Base-by-base conservation (phyloP, 768 basidiomycete genomes). In the Coprinopsis cinerea region DNA sequence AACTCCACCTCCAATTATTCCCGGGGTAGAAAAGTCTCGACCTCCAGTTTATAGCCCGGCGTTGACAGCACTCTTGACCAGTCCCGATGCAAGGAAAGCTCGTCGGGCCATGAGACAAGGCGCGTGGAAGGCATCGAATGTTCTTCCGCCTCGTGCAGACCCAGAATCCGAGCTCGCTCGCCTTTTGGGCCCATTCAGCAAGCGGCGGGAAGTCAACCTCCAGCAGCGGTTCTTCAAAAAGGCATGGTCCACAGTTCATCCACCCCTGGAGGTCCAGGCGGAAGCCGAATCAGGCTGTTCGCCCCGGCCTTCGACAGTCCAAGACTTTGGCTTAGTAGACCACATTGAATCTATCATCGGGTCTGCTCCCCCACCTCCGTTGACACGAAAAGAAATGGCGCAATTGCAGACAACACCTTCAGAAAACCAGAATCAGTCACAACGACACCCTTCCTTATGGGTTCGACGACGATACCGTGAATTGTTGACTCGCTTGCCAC, bases 141-240 rank as follows among this genome's bases (percentile, higher is more conserved):
- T 61, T 3, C 65, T 89, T 20, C 82, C 84, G 1, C 55, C 61
- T n/a, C 77, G 78, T 18, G 81, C 80, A 25, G 65, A 82, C 53
- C 75, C 78, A 17, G 53, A 62, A 2, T 83, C 85, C 7, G 70
- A 77, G 49, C 83, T 86, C 47, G 80, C 81, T 1, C 61, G 61
- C 24, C 56, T 84, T 2, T 66, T 86, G 27, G 88, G 87, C 2
- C 77, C 73, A 9, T 68, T 89, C 36, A 86, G 85, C 69, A 85
- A 79, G 59, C 79, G 88, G 28, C 77, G 88, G 37, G 78, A 88
- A 61, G 72, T 81, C 43, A 92, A 92, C 64, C 72, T 82, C 40
- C 79, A 80, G 18, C 79, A 83, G 80, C 77, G 80, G 18, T 86
- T 73, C 58, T 88, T 81, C 63, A 66, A 61, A 14, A 56, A 53